These are phyloP conservation scores for Corchorus capsularis DNA, from an alignment of 345 rosid species.

Conservation along the genomic window DNA sequence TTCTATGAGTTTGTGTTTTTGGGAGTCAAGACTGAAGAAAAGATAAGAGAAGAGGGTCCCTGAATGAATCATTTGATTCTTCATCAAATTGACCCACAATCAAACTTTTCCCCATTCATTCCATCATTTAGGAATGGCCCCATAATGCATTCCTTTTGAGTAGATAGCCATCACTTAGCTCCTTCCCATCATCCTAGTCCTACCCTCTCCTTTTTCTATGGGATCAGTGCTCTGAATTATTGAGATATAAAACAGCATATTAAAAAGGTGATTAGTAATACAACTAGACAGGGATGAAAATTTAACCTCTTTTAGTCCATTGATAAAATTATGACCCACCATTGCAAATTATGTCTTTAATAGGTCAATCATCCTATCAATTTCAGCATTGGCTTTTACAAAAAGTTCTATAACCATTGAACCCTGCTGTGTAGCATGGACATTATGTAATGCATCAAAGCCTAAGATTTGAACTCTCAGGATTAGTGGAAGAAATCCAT, in stretches of 20 bases:
- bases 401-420: too few species aligned
- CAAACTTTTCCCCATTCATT: constrained; percentile 1
- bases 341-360: background rate
- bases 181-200: background rate
- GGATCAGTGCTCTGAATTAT: constrained; percentile 21
- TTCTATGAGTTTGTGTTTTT: constrained; percentile 5
- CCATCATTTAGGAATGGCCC: constrained; percentile 18
- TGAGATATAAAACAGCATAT: background rate
- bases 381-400: background rate
- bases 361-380: background rate
- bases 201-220: background rate
- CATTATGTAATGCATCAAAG: too few species aligned
- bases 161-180: constrained; percentile 14
- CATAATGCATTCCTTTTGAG: constrained; percentile 11
- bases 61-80: constrained; percentile 22
- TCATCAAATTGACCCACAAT: constrained; percentile 15
- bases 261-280: background rate
- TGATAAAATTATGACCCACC: background rate
- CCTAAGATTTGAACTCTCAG: too few species aligned
- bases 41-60: constrained; percentile 9
- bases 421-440: too few species aligned
- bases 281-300: background rate
- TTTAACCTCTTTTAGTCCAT: background rate
- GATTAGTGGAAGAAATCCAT: background rate
- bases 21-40: background rate